These are phyloP conservation scores for Penicillium lividum DNA, from an alignment of 495 filamentous ascomycete genomes.

Conservation along the genomic window DNA sequence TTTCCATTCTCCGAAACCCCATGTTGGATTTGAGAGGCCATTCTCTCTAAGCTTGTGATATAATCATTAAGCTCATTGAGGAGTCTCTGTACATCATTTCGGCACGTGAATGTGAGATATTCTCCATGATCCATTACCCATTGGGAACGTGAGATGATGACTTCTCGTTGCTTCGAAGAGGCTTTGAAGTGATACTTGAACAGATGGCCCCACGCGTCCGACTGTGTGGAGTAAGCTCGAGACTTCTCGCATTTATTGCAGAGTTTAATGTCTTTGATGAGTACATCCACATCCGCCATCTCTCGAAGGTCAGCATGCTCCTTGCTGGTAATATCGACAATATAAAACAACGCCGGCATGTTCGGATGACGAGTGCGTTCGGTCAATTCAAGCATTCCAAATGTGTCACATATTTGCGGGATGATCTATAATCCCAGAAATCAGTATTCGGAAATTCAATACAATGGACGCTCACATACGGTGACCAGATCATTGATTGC, in stretches of 20 bases:
- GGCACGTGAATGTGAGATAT: not conserved
- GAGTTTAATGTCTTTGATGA: not conserved
- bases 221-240: not conserved
- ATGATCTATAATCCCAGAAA: not conserved
- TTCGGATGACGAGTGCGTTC: not conserved
- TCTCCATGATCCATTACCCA: not conserved
- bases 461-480: not conserved
- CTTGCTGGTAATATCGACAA: not conserved
- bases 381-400: not conserved
- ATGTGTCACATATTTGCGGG: not conserved
- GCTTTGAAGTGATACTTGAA: not conserved
- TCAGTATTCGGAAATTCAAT: not conserved
- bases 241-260: not conserved
- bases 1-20: slow-evolving; percentile 4
- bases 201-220: not conserved
- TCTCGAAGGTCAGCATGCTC: not conserved
- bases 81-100: not conserved
- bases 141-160: not conserved
- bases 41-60: not conserved
- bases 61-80: not conserved
- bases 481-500: slow-evolving; percentile 1
- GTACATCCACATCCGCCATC: not conserved
- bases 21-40: slow-evolving; percentile 6
- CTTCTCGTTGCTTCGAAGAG: not conserved
- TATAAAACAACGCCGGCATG: not conserved